These are phyloP conservation scores for Stachybotrys echinatus DNA, from an alignment of 2,329 filamentous ascomycete genomes.

Conservation along the genomic window DNA sequence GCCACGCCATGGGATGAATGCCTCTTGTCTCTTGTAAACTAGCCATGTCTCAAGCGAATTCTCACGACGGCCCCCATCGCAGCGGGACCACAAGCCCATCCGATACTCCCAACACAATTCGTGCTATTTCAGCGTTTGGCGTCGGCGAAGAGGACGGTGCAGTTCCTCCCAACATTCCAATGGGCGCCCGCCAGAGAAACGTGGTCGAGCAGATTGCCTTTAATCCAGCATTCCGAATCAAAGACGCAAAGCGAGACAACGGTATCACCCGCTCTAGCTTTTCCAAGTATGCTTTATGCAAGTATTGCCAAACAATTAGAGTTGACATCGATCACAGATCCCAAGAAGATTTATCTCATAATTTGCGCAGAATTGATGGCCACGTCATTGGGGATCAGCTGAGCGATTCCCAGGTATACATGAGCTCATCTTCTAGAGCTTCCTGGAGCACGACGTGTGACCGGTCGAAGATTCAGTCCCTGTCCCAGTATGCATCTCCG, in stretches of 20 bases:
- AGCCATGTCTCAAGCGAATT: background rate
- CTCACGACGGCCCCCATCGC: background rate
- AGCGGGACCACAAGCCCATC: background rate
- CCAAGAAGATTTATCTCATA: background rate
- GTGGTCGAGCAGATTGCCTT: conserved; percentile 1
- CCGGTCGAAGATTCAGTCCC: conserved; percentile 8
- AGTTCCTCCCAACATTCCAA: background rate
- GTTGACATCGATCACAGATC: too few relatives aligned
- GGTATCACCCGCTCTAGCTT: background rate
- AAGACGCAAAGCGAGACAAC: background rate
- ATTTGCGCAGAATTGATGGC: background rate
- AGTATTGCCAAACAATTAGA: background rate
- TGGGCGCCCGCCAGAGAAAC: background rate
- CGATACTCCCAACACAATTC: background rate
- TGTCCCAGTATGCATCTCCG: conserved; percentile 12
- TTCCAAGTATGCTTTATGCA: background rate
- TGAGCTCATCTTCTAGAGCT: conserved; percentile 7
- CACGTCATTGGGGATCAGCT: background rate
- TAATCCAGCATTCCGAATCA: background rate
- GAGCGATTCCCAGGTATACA: background rate
- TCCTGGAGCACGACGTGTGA: conserved; percentile 11
- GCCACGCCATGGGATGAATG: too few relatives aligned
- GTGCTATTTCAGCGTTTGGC: background rate
- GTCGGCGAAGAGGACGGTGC: background rate
- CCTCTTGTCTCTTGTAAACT: too few relatives aligned